Conservation (phyloP, 2,329 filamentous ascomycete genomes). For the Didymella segeticola region DNA sequence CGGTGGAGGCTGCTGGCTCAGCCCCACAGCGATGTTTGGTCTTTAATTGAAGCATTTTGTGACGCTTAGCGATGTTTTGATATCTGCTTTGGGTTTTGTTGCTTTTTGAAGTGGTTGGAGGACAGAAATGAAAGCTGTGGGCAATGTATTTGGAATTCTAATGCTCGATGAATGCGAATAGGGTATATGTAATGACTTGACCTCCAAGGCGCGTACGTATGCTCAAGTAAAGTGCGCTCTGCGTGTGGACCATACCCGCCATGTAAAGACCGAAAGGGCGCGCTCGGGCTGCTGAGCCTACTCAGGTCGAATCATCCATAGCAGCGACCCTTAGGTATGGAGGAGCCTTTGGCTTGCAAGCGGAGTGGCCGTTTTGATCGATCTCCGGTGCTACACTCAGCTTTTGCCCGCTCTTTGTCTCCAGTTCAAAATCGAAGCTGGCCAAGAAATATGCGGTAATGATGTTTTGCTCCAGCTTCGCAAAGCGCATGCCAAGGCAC, state of each 20-base stretch:
- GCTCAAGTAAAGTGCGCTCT: background rate
- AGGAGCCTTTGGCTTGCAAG: constrained; percentile 49
- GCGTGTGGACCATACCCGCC: background rate
- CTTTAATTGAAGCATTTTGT: too few relatives aligned
- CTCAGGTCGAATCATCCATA: constrained; percentile 22
- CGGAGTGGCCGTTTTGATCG: constrained; percentile 49
- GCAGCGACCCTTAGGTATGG: constrained; percentile 51
- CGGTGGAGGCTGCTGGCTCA: background rate
- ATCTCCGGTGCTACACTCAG: constrained; percentile 38
- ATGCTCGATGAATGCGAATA: background rate
- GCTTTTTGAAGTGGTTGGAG: background rate
- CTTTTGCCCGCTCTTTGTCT: constrained; percentile 50
- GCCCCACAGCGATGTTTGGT: too few relatives aligned
- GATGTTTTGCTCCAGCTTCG: constrained; percentile 61
- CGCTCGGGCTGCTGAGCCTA: too few relatives aligned
- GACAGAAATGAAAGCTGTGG: background rate
- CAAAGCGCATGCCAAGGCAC: constrained; percentile 56
- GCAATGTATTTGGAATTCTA: background rate
- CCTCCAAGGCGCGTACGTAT: background rate
- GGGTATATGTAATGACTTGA: background rate
- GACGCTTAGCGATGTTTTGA: background rate
- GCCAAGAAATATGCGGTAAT: constrained; percentile 59
- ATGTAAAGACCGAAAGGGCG: background rate
- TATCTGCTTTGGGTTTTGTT: background rate
- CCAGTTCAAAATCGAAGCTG: constrained; percentile 56